These are phyloP conservation scores for Alternaria ethzedia DNA, from an alignment of 2,329 filamentous ascomycete genomes.

Conservation along the genomic window DNA sequence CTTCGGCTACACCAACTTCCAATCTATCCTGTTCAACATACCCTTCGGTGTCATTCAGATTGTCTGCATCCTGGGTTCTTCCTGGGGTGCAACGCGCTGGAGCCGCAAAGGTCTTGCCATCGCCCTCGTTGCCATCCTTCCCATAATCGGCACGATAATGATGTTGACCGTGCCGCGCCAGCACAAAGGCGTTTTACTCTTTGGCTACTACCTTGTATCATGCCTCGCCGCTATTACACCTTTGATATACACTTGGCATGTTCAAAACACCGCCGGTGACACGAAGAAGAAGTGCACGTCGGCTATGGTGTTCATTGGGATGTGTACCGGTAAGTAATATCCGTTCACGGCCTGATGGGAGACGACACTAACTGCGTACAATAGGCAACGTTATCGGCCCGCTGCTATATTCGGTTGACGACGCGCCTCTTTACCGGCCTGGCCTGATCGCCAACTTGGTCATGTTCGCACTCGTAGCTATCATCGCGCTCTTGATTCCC, in stretches of 20 bases:
- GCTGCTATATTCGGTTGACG: constrained; percentile 42
- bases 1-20: constrained; percentile 62
- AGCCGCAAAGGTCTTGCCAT: constrained; percentile 61
- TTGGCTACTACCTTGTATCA: constrained; percentile 60
- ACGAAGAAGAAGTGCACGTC: constrained; percentile 49
- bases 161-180: constrained; percentile 57
- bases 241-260: constrained; percentile 47
- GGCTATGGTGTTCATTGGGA: constrained; percentile 45
- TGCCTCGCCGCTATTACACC: constrained; percentile 46
- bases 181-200: constrained; percentile 57
- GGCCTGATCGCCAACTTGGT: constrained; percentile 44
- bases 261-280: constrained; percentile 48
- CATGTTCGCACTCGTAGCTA: constrained; percentile 42
- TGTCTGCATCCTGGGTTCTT: constrained; percentile 56
- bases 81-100: constrained; percentile 59
- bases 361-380: neutral
- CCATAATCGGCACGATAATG: constrained; percentile 58
- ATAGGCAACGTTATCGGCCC: constrained; percentile 46
- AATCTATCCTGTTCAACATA: constrained; percentile 65
- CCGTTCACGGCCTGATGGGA: neutral
- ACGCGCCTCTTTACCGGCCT: constrained; percentile 44
- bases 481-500: constrained; percentile 37
- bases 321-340: constrained; percentile 32
- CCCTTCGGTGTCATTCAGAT: constrained; percentile 63
- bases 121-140: constrained; percentile 57